Conservation (phyloP, 2,329 filamentous ascomycete genomes). For the Orbilia quercus region DNA sequence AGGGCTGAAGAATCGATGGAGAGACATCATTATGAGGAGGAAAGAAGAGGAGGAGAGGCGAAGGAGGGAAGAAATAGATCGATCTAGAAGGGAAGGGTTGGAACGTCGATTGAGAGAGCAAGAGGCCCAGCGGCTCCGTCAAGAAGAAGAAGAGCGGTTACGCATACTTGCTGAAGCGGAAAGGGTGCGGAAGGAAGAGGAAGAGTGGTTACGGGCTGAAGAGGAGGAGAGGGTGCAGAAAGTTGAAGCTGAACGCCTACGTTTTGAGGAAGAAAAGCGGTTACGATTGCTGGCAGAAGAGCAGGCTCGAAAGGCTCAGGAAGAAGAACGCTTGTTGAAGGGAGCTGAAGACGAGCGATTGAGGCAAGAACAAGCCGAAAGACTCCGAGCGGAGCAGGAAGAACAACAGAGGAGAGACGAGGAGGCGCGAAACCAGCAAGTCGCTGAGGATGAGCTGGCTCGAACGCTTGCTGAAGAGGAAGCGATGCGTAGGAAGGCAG, state of each 20-base stretch:
- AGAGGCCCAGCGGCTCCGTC: constrained; percentile 27
- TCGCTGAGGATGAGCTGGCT: constrained; percentile 30
- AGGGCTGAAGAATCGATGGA: constrained; percentile 57
- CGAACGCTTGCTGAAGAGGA: constrained; percentile 31
- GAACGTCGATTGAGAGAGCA: constrained; percentile 47
- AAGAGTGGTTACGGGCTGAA: constrained; percentile 32
- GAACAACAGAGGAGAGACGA: constrained; percentile 50
- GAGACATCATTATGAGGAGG: constrained; percentile 24
- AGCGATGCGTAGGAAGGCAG: constrained; percentile 25
- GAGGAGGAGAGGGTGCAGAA: constrained; percentile 37
- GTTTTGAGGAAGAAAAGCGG: constrained; percentile 5
- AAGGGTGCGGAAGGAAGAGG: constrained; percentile 51
- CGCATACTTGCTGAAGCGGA: constrained; percentile 40
- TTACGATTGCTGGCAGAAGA: neutral
- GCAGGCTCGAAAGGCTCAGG: neutral
- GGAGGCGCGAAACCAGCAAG: constrained; percentile 57
- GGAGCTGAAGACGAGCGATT: constrained; percentile 61
- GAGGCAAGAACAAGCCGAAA: constrained; percentile 58
- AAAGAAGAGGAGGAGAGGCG: constrained; percentile 29
- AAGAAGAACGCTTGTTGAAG: neutral
- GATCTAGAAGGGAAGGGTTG: constrained; percentile 37
- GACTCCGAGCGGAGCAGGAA: constrained; percentile 57
- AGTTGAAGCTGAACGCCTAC: constrained; percentile 7
- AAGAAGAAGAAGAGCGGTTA: constrained; percentile 41
- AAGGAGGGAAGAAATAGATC: constrained; percentile 19